phyloP scores from a whole-genome alignment of 2,329 filamentous ascomycete genomes.

The Ophiostoma ips region DNA sequence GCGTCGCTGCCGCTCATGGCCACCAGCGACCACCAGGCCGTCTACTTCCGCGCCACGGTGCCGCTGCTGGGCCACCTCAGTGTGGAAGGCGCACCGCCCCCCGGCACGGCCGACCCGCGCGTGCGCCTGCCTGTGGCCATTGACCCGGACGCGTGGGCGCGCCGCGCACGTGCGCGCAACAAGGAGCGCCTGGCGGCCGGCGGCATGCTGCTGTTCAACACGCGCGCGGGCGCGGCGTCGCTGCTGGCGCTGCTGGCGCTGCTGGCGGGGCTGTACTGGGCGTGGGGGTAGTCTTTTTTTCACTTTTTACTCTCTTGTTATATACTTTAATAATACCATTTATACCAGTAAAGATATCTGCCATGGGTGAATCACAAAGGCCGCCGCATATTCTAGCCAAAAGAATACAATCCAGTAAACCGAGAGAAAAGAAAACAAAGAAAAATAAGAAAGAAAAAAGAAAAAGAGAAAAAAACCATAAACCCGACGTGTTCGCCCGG shows the following conservation, averaged over 20 bases:
- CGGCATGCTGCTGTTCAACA: slow-evolving; percentile 41
- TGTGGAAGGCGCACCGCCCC: neutral
- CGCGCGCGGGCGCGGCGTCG: slow-evolving; percentile 33
- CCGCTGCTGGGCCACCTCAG: slow-evolving; percentile 34
- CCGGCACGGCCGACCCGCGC: slow-evolving; percentile 23
- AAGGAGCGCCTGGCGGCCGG: slow-evolving; percentile 37
- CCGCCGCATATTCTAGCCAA: no score
- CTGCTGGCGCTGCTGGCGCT: slow-evolving; percentile 29
- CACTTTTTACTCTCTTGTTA: no score
- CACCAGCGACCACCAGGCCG: slow-evolving; percentile 80
- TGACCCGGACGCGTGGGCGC: slow-evolving; percentile 40
- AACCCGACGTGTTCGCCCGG: no score
- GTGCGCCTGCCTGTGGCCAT: slow-evolving; percentile 35
- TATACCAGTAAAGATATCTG: neutral
- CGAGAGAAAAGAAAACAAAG: neutral
- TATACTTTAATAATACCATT: no score
- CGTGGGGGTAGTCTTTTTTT: slow-evolving; percentile 8
- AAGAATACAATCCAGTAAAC: slow-evolving; percentile 3
- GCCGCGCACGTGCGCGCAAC: slow-evolving; percentile 31
- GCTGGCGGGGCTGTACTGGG: slow-evolving; percentile 33
- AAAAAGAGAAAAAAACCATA: neutral
- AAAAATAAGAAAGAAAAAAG: neutral
- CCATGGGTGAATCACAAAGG: no score
- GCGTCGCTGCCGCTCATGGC: slow-evolving; percentile 61
- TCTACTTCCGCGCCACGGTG: slow-evolving; percentile 56